These are phyloP conservation scores for Blepharisma stoltei DNA, from an alignment of 73 alveolate species.

Conservation along the genomic window DNA sequence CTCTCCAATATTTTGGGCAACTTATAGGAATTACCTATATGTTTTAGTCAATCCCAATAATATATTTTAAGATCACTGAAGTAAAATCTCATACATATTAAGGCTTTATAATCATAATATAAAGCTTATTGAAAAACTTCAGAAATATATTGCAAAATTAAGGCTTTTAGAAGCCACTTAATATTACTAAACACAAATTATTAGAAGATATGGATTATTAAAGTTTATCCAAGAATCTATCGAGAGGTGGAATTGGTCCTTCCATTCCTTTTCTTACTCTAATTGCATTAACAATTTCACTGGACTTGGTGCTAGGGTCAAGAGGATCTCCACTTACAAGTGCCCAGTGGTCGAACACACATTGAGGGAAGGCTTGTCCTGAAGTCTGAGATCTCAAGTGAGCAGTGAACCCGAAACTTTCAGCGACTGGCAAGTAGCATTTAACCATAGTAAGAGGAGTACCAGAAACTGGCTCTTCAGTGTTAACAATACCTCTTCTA, in stretches of 20 bases:
- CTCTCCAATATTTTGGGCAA: no score
- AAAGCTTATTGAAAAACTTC: no score
- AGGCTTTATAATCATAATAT: no score
- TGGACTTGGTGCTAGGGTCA: constrained; percentile 73
- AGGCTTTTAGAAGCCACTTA: no score
- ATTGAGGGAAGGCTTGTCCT: constrained; percentile 99
- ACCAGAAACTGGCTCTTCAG: constrained; percentile 93
- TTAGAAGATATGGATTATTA: constrained; percentile 30
- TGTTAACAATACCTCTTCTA: constrained; percentile 95
- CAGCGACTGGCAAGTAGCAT: constrained; percentile 99
- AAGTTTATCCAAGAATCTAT: constrained; percentile 87
- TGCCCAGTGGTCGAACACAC: constrained; percentile 99
- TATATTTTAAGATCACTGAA: no score
- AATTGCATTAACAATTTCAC: constrained; percentile 62
- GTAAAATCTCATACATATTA: no score
- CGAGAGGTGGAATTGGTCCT: constrained; percentile 85
- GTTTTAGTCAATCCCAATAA: no score
- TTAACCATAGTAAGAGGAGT: constrained; percentile 93
- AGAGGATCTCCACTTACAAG: constrained; percentile 70
- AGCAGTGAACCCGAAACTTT: constrained; percentile 98
- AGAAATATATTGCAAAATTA: no score
- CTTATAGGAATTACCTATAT: no score
- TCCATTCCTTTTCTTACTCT: constrained; percentile 86
- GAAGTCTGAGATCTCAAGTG: constrained; percentile 94
- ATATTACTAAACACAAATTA: no score